Evolutionary conservation across 129 eudicot genomes (phyloP).

Genomic region (Tagetes patula): DNA sequence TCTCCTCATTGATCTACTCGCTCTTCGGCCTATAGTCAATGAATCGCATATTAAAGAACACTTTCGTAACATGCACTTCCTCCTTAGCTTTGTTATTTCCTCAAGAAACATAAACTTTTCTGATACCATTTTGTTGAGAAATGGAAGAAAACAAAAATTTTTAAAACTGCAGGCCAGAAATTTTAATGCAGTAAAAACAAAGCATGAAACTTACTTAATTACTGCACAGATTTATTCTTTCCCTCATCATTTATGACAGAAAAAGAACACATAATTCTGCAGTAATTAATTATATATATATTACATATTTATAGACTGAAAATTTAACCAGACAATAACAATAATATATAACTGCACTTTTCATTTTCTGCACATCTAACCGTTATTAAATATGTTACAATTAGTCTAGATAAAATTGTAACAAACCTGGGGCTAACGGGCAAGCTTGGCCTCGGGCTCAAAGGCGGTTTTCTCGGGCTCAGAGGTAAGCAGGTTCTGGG

Average conservation of each 20-base stretch:
- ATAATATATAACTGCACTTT: background rate
- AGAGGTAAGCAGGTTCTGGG: slow-evolving; percentile 58
- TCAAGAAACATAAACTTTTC: background rate
- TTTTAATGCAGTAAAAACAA: background rate
- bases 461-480: slow-evolving; percentile 86
- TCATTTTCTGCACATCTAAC: background rate
- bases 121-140: background rate
- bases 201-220: background rate
- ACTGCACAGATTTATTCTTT: background rate
- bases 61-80: background rate
- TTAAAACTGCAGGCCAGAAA: background rate
- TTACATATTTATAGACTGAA: background rate
- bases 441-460: slow-evolving; percentile 76
- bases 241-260: background rate
- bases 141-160: background rate
- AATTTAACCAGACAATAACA: background rate
- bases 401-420: background rate
- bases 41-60: background rate
- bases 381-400: no score
- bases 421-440: slow-evolving; percentile 70
- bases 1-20: no score
- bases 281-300: background rate
- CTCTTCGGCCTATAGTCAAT: no score
- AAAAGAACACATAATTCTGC: background rate
- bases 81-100: background rate